Percentiles rank a stretch among this genome's conserved stretches.
Evolutionary conservation across 2,329 filamentous ascomycete species (phyloP).

Genomic region (Phialophora macrospora): DNA sequence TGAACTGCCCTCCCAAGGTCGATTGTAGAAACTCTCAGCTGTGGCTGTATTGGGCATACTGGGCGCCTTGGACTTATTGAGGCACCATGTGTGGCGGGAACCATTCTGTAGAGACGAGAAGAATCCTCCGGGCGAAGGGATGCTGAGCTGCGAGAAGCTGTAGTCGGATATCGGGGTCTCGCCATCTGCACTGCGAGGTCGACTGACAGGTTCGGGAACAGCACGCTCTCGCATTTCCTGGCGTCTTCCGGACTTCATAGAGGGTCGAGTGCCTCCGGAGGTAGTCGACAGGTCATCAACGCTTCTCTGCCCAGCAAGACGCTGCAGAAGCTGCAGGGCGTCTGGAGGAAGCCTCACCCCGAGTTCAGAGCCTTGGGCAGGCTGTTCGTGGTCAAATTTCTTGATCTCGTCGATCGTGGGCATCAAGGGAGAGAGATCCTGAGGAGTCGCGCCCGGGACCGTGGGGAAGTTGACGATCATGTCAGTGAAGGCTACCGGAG

Average conservation of each 20-base stretch:
- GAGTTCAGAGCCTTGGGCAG: constrained; percentile 43
- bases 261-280: constrained; percentile 38
- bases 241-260: constrained; percentile 34
- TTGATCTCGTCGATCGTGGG: constrained; percentile 32
- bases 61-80: constrained; percentile 53
- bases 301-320: constrained; percentile 64
- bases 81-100: constrained; percentile 77
- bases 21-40: constrained; percentile 89
- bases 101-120: constrained; percentile 81
- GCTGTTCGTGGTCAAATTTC: constrained; percentile 25
- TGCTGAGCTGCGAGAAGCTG: constrained; percentile 79
- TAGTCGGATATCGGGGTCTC: constrained; percentile 64
- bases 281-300: constrained; percentile 48
- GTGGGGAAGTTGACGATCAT: constrained; percentile 49
- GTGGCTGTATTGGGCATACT: constrained; percentile 76
- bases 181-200: constrained; percentile 51
- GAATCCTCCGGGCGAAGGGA: constrained; percentile 90
- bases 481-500: constrained; percentile 64
- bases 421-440: constrained; percentile 37
- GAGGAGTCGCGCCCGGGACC: constrained; percentile 43
- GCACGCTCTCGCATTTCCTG: constrained; percentile 66
- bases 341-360: constrained; percentile 77
- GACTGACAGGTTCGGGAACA: constrained; percentile 48
- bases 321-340: constrained; percentile 78
- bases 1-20: constrained; percentile 68